Evolutionary conservation across 2,329 filamentous ascomycete species (phyloP).

Genomic region (Ascocoryne sarcoides): DNA sequence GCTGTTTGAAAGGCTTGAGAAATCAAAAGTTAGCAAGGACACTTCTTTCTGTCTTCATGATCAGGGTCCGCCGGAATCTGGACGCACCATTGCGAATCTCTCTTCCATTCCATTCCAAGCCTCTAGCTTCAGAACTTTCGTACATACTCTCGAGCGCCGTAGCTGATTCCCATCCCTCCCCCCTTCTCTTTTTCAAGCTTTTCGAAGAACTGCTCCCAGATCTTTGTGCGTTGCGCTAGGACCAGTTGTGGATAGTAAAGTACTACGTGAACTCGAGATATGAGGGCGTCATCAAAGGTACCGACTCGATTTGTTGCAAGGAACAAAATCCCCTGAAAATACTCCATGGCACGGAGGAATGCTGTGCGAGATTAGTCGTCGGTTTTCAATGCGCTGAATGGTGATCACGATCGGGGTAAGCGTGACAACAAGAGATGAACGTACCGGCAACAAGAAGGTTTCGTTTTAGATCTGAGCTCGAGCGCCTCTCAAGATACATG

Average conservation of each 20-base stretch:
- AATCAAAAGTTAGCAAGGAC: not conserved
- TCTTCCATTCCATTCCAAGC: slow-evolving; percentile 22
- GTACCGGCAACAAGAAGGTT: slow-evolving; percentile 29
- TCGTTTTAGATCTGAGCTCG: slow-evolving; percentile 25
- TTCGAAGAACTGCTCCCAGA: slow-evolving; percentile 25
- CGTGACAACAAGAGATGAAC: not conserved
- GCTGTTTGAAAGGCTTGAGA: slow-evolving; percentile 22
- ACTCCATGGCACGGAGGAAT: slow-evolving; percentile 34
- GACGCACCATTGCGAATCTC: slow-evolving; percentile 21
- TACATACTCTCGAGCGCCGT: slow-evolving; percentile 16
- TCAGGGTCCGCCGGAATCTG: too few species aligned
- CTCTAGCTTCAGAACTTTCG: slow-evolving; percentile 11
- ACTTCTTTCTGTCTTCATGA: not conserved
- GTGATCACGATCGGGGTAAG: too few species aligned
- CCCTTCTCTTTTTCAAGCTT: slow-evolving; percentile 16
- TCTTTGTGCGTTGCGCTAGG: slow-evolving; percentile 17
- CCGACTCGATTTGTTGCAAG: slow-evolving; percentile 35
- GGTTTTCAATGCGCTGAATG: not conserved
- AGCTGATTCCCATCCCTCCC: slow-evolving; percentile 11
- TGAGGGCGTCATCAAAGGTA: slow-evolving; percentile 33
- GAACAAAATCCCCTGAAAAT: slow-evolving; percentile 35
- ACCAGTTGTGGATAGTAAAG: slow-evolving; percentile 27
- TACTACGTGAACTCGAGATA: slow-evolving; percentile 30
- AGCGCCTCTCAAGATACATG: slow-evolving; percentile 36
- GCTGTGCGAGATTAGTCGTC: slow-evolving; percentile 12